Conservation (phyloP, 1,139 yeast genomes). For the Kluyveromyces sp. region DNA sequence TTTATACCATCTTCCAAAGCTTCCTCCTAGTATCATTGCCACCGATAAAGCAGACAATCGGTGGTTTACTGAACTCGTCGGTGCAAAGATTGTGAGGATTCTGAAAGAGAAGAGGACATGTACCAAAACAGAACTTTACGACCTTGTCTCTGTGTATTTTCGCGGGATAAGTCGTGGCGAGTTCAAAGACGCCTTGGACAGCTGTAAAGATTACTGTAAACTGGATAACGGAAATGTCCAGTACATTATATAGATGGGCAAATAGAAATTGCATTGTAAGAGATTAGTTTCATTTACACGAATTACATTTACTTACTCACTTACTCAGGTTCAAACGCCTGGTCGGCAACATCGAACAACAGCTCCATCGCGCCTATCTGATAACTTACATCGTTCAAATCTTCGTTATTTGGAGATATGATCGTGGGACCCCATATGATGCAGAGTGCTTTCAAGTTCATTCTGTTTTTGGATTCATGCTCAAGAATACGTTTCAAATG, state of each 20-base stretch:
- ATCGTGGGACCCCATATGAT: constrained; percentile 94
- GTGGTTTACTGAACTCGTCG: constrained; percentile 27
- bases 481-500: constrained; percentile 73
- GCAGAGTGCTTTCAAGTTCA: constrained; percentile 73
- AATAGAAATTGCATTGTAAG: neutral
- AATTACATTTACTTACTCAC: neutral
- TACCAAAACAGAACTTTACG: constrained; percentile 13
- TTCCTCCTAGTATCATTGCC: neutral
- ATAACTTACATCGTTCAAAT: constrained; percentile 70
- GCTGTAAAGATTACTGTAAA: constrained; percentile 10
- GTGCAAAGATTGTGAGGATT: constrained; percentile 24
- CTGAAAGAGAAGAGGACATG: constrained; percentile 18
- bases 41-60: constrained; percentile 6
- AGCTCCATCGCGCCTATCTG: constrained; percentile 83
- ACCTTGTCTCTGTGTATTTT: constrained; percentile 13
- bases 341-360: constrained; percentile 73
- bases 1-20: constrained; percentile 14
- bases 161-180: constrained; percentile 29
- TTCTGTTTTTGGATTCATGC: constrained; percentile 59
- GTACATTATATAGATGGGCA: constrained; percentile 8
- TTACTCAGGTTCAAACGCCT: constrained; percentile 71
- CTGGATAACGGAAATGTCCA: constrained; percentile 6
- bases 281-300: neutral
- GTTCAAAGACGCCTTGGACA: constrained; percentile 24
- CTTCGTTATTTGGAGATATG: constrained; percentile 52